phyloP scores from a whole-genome alignment of 2,329 filamentous ascomycete genomes.

The Thielaviopsis musarum region DNA sequence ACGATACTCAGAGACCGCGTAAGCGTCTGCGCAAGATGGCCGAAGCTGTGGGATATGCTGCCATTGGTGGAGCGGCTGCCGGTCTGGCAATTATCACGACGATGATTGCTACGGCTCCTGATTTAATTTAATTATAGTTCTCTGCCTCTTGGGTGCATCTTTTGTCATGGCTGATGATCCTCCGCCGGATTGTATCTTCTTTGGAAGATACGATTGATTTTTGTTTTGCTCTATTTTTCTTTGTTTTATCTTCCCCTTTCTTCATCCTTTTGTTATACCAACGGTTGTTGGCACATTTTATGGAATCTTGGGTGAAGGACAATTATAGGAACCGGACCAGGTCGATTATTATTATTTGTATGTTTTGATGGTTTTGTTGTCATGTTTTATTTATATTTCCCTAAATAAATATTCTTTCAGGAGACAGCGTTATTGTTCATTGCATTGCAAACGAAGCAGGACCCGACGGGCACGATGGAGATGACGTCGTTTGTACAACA shows the following conservation, averaged over 20 bases:
- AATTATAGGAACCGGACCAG: too few species aligned
- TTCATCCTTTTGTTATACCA: too few species aligned
- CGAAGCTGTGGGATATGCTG: constrained; percentile 21
- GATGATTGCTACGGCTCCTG: constrained; percentile 24
- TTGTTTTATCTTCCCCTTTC: not conserved
- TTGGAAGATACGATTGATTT: not conserved
- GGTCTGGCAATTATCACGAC: constrained; percentile 22
- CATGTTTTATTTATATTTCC: too few species aligned
- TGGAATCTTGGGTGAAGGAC: too few species aligned
- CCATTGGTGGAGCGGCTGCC: constrained; percentile 21
- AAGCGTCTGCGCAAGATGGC: constrained; percentile 19
- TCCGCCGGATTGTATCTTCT: not conserved
- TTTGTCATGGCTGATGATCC: not conserved
- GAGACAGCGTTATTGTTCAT: too few species aligned
- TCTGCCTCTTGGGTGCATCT: not conserved
- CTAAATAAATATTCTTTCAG: too few species aligned
- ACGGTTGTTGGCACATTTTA: too few species aligned
- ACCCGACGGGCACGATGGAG: too few species aligned
- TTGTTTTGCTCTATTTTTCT: not conserved
- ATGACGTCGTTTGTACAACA: too few species aligned
- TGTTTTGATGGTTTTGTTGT: too few species aligned
- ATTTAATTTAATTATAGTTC: constrained; percentile 14
- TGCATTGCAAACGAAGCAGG: too few species aligned
- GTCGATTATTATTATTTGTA: too few species aligned
- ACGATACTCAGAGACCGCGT: constrained; percentile 9